Conservation (phyloP, 129 eudicot species). For the Dittrichia graveolens region DNA sequence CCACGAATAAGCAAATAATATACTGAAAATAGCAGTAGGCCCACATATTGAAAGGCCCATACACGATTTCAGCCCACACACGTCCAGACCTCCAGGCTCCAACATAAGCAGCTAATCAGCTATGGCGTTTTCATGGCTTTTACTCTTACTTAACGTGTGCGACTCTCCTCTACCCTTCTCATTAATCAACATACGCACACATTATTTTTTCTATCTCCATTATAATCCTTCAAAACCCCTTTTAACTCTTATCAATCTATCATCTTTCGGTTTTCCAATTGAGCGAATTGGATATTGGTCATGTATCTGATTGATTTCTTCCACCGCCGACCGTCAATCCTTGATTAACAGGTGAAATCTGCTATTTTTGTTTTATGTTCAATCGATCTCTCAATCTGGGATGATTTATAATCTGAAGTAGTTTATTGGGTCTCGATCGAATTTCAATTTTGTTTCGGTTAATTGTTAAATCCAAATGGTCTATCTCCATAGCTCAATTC, state of each 20-base stretch:
- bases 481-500: conserved; percentile 41
- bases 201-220: neutral
- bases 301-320: no score
- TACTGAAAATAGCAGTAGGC: neutral
- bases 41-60: neutral
- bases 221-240: conserved; percentile 29
- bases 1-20: no score
- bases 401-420: conserved; percentile 32
- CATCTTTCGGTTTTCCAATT: neutral
- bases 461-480: conserved; percentile 52
- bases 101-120: conserved; percentile 12
- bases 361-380: neutral
- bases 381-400: conserved; percentile 23
- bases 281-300: neutral
- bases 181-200: neutral
- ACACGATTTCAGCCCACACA: conserved; percentile 9
- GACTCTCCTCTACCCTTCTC: conserved; percentile 32
- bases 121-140: conserved; percentile 23
- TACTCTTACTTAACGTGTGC: conserved; percentile 32
- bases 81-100: conserved; percentile 20
- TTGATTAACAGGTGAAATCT: conserved; percentile 21
- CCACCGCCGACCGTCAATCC: neutral
- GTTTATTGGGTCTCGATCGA: conserved; percentile 21
- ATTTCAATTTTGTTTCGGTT: conserved; percentile 24
- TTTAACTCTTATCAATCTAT: conserved; percentile 1